Base-by-base conservation (phyloP, 371 early-diverging fungal genomes). In the Coemansia sp. region DNA sequence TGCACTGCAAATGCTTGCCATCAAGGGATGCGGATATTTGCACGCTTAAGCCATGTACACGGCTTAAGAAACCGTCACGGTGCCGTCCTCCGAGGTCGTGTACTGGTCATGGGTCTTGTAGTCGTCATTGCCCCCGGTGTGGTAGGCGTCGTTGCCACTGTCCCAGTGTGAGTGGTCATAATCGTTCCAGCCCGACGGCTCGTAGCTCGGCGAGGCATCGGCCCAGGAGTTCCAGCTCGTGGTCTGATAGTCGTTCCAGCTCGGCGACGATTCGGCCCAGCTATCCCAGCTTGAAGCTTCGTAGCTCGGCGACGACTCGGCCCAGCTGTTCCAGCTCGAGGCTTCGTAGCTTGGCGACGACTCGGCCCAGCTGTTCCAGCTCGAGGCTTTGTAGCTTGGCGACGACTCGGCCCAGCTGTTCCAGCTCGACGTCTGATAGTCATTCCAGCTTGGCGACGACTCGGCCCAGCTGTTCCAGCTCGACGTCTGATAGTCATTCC, bases 101-200 rank as follows among this genome's bases (percentile, higher is more conserved):
- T 38, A 16, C 9, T 47, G 16, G 36, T 53, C 14, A 8, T 35
- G 14, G 30, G 53, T 53, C 53, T 53, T 53, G 53, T 53, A 53
- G 26, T 53, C 20, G 53, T 53, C 53, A 53, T 53, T 34, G 35
- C 35, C 9, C 36, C 16, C 35, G 53, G 53, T 47, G 9, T 47
- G 14, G 47, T 47, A 47, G 47, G 16, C 36, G n/a, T 38, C 35
- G 36, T 36, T 53, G 36, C n/a, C 35, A 26, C 47, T 47, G 35
- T 53, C n/a, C 7, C 16, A 35, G 20, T 35, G 4, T n/a, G 35
- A 16, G 16, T 30, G n/a, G 30, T 53, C 16, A 8, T 36, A 35
- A 4, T 36, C 6, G 11, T 53, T 14, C 35, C 35, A 35, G 36
- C 34, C n/a, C 12, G 30, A 31, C 5, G 51, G 7, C 51, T 51